phyloP scores from a whole-genome alignment of 2,329 filamentous ascomycete species.

The Scedosporium boydii region DNA sequence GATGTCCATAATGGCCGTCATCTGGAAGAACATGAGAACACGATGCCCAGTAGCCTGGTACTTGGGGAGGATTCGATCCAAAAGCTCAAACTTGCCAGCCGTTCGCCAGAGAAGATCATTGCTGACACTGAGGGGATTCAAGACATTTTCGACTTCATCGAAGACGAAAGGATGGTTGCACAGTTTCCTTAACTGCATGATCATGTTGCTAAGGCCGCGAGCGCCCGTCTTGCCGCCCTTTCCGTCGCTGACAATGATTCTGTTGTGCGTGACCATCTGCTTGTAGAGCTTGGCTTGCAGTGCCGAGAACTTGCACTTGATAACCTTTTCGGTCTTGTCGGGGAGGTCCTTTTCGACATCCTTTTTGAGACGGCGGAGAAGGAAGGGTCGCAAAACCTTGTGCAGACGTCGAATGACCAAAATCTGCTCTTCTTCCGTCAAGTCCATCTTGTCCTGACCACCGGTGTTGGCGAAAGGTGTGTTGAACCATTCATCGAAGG shows the following conservation, averaged over 20 bases:
- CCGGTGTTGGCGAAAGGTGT: slow-evolving; percentile 98
- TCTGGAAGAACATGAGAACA: slow-evolving; percentile 99
- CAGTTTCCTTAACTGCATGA: slow-evolving; percentile 97
- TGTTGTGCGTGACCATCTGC: slow-evolving; percentile 94
- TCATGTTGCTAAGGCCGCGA: slow-evolving; percentile 97
- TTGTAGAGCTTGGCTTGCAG: slow-evolving; percentile 92
- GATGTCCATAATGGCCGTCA: slow-evolving; percentile 99
- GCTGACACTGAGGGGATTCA: slow-evolving; percentile 81
- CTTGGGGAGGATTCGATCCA: slow-evolving; percentile 88
- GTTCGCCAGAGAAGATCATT: slow-evolving; percentile 95
- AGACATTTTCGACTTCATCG: slow-evolving; percentile 93
- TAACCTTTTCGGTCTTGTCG: slow-evolving; percentile 97
- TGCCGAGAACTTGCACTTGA: slow-evolving; percentile 97
- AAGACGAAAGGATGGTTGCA: slow-evolving; percentile 99
- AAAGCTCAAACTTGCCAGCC: slow-evolving; percentile 90
- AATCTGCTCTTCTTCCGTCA: slow-evolving; percentile 98
- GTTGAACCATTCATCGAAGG: slow-evolving; percentile 99
- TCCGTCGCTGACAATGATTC: slow-evolving; percentile 85
- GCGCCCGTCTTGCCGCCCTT: slow-evolving; percentile 92
- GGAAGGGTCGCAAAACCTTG: slow-evolving; percentile 93
- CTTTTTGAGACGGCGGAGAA: slow-evolving; percentile 97
- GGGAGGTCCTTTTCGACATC: slow-evolving; percentile 98
- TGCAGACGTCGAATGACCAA: slow-evolving; percentile 96
- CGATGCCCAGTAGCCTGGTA: slow-evolving; percentile 86
- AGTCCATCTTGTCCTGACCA: slow-evolving; percentile 95